phyloP scores from a whole-genome alignment of 352 stramenopile species.

The Phytopythium vexans region DNA sequence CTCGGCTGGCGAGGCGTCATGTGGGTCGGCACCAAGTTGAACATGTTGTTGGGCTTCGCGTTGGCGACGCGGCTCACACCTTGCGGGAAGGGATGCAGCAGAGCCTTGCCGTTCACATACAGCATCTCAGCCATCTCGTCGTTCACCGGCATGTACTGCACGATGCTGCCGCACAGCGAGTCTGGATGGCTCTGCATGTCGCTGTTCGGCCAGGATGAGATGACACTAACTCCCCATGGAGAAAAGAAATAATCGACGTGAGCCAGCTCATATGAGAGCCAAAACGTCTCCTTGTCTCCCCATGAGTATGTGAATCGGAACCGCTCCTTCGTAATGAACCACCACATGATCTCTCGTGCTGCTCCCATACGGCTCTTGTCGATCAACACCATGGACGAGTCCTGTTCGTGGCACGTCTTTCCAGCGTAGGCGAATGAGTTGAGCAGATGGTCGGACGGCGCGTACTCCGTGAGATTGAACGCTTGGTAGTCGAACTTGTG shows the following conservation, averaged over 20 bases:
- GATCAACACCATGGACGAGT: constrained; percentile 48
- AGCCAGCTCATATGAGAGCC: constrained; percentile 20
- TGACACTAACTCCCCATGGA: constrained; percentile 14
- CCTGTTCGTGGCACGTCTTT: constrained; percentile 35
- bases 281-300: constrained; percentile 25
- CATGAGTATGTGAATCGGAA: constrained; percentile 10
- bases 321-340: constrained; percentile 11
- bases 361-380: constrained; percentile 12
- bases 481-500: constrained; percentile 25
- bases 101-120: constrained; percentile 32
- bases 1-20: constrained; percentile 26
- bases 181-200: constrained; percentile 15
- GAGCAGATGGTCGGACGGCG: constrained; percentile 22
- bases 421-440: constrained; percentile 27
- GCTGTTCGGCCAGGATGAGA: constrained; percentile 9
- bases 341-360: constrained; percentile 11
- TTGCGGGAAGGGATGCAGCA: constrained; percentile 21
- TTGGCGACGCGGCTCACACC: constrained; percentile 1
- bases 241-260: constrained; percentile 21
- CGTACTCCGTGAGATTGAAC: not conserved
- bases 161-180: constrained; percentile 15
- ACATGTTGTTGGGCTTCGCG: constrained; percentile 13
- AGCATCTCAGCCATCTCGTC: constrained; percentile 13
- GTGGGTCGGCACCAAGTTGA: constrained; percentile 31
- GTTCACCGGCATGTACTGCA: constrained; percentile 20